Conservation (phyloP, 371 early-diverging fungal species). For the Saksenaea oblongispora region DNA sequence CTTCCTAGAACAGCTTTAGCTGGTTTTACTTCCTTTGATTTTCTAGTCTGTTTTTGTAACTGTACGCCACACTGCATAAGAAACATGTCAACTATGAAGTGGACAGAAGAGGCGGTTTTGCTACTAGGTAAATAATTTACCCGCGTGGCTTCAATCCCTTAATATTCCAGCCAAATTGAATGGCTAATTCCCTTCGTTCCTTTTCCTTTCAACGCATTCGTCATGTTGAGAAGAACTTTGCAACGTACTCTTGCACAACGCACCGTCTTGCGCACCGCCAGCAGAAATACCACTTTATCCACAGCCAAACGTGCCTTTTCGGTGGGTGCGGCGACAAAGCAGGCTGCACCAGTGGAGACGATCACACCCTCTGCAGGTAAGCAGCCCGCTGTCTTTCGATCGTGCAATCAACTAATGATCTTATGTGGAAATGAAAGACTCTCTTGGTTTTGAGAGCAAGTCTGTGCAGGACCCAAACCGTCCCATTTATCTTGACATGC, state of each 20-base stretch:
- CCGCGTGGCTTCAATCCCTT: too few species aligned
- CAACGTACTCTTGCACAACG: background rate
- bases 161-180: too few species aligned
- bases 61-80: too few species aligned
- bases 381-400: background rate
- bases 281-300: background rate
- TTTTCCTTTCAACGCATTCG: background rate
- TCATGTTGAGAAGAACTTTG: constrained; percentile 1
- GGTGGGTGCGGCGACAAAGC: background rate
- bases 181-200: background rate
- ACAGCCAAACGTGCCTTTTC: constrained; percentile 7
- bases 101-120: too few species aligned
- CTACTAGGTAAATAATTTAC: too few species aligned
- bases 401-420: background rate
- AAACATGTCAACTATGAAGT: too few species aligned
- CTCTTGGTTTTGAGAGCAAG: constrained; percentile 58
- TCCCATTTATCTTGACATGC: constrained; percentile 95
- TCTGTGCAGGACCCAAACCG: constrained; percentile 39
- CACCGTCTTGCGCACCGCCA: background rate
- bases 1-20: too few species aligned
- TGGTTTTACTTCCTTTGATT: too few species aligned
- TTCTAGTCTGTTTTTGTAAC: too few species aligned
- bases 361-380: constrained; percentile 22
- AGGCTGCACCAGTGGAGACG: constrained; percentile 17
- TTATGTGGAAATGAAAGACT: constrained; percentile 30